phyloP scores from a whole-genome alignment of 1,284 basidiomycete genomes.

The Wallemia mellicola region DNA sequence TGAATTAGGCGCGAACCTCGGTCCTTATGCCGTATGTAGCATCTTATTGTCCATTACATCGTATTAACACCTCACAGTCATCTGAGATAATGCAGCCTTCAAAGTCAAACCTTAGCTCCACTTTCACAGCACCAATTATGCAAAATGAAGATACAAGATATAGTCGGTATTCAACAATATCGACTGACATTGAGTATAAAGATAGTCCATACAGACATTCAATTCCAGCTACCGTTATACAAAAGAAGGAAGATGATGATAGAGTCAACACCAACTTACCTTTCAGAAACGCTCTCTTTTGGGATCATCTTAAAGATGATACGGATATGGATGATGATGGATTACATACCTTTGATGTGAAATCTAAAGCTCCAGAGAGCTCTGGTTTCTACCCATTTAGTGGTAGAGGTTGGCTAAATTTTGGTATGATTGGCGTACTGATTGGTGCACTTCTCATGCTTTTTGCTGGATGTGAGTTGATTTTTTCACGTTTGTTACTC shows the following conservation, averaged over 20 bases:
- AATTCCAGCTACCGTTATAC: slow-evolving; percentile 9
- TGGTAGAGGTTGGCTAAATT: slow-evolving; percentile 39
- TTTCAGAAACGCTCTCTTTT: not conserved
- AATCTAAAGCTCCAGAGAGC: slow-evolving; percentile 20
- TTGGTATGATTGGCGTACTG: slow-evolving; percentile 3
- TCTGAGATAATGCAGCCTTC: not conserved
- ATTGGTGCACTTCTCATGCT: not conserved
- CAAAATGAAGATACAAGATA: slow-evolving; percentile 5
- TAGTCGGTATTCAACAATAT: slow-evolving; percentile 21
- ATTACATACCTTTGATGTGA: slow-evolving; percentile 22
- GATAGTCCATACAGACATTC: slow-evolving; percentile 1
- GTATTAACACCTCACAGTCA: slow-evolving; percentile 20
- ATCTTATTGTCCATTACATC: slow-evolving; percentile 22
- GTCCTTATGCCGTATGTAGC: slow-evolving; percentile 39
- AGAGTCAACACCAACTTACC: not conserved
- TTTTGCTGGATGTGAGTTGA: slow-evolving; percentile 1
- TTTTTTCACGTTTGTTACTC: too few relatives aligned
- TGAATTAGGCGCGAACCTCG: slow-evolving; percentile 37
- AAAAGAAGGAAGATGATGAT: slow-evolving; percentile 40
- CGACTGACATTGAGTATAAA: slow-evolving; percentile 36
- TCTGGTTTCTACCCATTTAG: slow-evolving; percentile 15
- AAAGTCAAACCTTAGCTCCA: not conserved
- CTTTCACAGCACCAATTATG: slow-evolving; percentile 2
- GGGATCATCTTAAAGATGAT: slow-evolving; percentile 1
- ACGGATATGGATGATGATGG: slow-evolving; percentile 22